Conservation (phyloP, 1,284 basidiomycete genomes). For the Gyrodon tennesseensis region DNA sequence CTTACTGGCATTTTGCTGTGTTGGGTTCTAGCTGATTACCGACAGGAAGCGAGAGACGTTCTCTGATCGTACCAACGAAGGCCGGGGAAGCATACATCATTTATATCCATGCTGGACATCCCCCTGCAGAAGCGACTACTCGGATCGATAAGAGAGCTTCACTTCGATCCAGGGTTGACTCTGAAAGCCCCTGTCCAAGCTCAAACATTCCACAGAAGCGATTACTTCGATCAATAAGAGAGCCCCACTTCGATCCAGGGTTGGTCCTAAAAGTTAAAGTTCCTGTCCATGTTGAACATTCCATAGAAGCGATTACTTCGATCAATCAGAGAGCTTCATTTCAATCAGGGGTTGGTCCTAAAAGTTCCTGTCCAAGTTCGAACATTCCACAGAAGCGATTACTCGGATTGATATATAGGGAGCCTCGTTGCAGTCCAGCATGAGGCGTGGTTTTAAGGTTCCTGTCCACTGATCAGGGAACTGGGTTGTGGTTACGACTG, state of each 20-base stretch:
- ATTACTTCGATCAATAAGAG: neutral
- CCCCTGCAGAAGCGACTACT: neutral
- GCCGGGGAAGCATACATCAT: neutral
- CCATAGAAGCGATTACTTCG: neutral
- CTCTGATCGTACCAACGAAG: neutral
- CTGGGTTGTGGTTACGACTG: no score
- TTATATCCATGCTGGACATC: constrained; percentile 1
- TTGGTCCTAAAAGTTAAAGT: no score
- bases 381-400: no score
- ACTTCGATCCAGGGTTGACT: neutral
- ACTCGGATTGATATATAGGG: no score
- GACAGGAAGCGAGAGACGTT: no score
- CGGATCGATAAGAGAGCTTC: neutral
- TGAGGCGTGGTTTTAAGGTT: no score
- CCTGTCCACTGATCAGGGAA: no score
- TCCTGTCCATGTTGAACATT: neutral
- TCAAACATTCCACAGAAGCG: neutral
- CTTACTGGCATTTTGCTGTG: no score
- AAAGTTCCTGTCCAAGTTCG: neutral
- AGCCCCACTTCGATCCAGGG: neutral
- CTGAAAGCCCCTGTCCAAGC: no score
- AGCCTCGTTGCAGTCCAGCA: no score
- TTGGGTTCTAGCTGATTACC: no score
- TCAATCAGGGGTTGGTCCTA: neutral
- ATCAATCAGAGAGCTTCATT: neutral